Conservation (phyloP, 208 protist genomes). For the Leishmania major region DNA sequence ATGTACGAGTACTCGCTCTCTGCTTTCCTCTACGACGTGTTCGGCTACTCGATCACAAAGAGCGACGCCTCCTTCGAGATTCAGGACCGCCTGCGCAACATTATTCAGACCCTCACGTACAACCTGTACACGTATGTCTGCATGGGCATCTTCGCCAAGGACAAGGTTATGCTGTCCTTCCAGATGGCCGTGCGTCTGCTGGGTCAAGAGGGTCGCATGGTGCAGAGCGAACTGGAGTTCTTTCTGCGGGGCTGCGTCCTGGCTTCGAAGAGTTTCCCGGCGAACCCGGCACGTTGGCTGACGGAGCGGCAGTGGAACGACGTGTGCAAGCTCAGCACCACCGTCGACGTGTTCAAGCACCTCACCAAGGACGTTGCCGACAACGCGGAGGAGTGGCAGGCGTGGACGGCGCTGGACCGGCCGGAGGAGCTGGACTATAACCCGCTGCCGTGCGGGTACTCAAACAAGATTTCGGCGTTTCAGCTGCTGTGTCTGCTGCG, state of each 20-base stretch:
- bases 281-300: constrained; percentile 92
- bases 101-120: constrained; percentile 96
- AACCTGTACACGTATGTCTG: constrained; percentile 98
- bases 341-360: constrained; percentile 79
- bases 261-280: constrained; percentile 90
- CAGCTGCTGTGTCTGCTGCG: constrained; percentile 96
- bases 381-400: constrained; percentile 91
- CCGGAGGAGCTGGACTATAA: constrained; percentile 89
- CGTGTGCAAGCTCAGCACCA: constrained; percentile 83
- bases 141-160: constrained; percentile 98
- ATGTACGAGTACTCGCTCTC: constrained; percentile 99
- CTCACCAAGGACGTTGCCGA: constrained; percentile 75
- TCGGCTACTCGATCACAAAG: constrained; percentile 95
- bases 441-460: constrained; percentile 80
- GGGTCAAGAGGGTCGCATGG: constrained; percentile 82
- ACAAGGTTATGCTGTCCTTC: constrained; percentile 99
- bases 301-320: constrained; percentile 97
- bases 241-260: constrained; percentile 98
- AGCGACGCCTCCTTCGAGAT: constrained; percentile 93
- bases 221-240: constrained; percentile 95
- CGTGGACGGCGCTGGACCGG: constrained; percentile 91
- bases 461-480: constrained; percentile 79
- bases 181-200: constrained; percentile 98
- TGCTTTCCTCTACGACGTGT: constrained; percentile 97
- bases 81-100: constrained; percentile 96